Evolutionary conservation across 495 filamentous ascomycete species (phyloP).

Genomic region (Tuber brumale): DNA sequence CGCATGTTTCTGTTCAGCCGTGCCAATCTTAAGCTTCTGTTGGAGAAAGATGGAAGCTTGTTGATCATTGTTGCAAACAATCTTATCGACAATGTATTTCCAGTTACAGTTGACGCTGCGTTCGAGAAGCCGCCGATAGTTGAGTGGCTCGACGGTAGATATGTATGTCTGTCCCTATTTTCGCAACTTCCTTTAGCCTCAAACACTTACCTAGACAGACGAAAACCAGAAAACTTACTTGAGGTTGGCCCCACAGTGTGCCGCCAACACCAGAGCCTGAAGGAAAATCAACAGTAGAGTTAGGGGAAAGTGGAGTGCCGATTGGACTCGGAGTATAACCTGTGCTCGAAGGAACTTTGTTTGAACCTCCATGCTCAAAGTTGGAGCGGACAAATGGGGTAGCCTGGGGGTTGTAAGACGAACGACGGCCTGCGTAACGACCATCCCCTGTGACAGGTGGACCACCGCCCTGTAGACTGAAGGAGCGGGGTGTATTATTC

Average conservation of each 20-base stretch:
- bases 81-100: constrained; percentile 99
- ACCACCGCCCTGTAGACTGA: constrained; percentile 41
- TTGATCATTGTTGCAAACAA: constrained; percentile 97
- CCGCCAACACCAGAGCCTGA: constrained; percentile 41
- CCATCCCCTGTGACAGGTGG: constrained; percentile 35
- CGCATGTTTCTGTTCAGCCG: constrained; percentile 89
- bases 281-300: constrained; percentile 72
- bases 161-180: constrained; percentile 67
- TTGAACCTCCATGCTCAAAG: constrained; percentile 44
- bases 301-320: constrained; percentile 75
- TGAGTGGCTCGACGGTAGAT: constrained; percentile 84
- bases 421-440: constrained; percentile 42
- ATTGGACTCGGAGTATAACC: constrained; percentile 65
- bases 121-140: constrained; percentile 91
- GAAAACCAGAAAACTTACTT: constrained; percentile 47
- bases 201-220: not conserved
- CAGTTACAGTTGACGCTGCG: constrained; percentile 96
- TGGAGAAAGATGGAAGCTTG: constrained; percentile 98
- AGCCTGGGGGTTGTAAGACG: constrained; percentile 41
- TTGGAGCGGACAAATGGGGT: constrained; percentile 39
- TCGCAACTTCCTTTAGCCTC: not conserved
- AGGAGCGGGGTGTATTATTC: constrained; percentile 29
- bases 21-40: constrained; percentile 97
- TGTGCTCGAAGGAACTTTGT: constrained; percentile 36
- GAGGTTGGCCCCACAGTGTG: constrained; percentile 46